Evolutionary conservation across 495 filamentous ascomycete genomes (phyloP).

Genomic region (Hypoxylon fragiforme): DNA sequence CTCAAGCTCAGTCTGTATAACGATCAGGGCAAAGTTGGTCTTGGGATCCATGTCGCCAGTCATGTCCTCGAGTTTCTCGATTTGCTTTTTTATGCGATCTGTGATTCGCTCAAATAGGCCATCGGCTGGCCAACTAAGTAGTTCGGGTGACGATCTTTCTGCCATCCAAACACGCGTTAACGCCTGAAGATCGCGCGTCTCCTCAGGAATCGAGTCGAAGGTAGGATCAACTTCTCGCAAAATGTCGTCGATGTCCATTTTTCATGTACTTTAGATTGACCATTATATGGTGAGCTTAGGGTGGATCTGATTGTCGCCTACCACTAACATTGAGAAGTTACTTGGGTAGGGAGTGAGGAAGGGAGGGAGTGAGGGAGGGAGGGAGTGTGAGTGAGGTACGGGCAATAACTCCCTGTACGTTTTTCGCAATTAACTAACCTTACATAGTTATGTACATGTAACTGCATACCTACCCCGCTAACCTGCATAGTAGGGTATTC

Average conservation of each 20-base stretch:
- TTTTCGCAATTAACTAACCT: no score
- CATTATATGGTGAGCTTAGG: not conserved
- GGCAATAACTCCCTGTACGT: no score
- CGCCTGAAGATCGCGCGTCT: slow-evolving; percentile 79
- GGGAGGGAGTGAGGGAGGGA: no score
- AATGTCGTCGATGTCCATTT: slow-evolving; percentile 90
- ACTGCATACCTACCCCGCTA: no score
- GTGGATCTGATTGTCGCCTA: not conserved
- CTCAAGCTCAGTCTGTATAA: slow-evolving; percentile 95
- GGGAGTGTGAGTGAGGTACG: no score
- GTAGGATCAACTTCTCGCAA: slow-evolving; percentile 75
- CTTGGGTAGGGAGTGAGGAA: no score
- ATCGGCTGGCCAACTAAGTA: slow-evolving; percentile 61
- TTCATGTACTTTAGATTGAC: not conserved
- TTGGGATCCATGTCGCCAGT: slow-evolving; percentile 81
- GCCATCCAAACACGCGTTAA: slow-evolving; percentile 91
- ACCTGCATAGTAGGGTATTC: no score
- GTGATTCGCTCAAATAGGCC: slow-evolving; percentile 71
- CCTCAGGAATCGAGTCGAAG: slow-evolving; percentile 55
- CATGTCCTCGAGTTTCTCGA: slow-evolving; percentile 73
- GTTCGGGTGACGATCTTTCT: slow-evolving; percentile 84
- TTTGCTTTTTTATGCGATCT: slow-evolving; percentile 68
- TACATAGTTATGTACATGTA: no score
- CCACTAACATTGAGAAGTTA: no score
- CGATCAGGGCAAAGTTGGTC: slow-evolving; percentile 87